Evolutionary conservation across 2,329 filamentous ascomycete species (phyloP), one percentile per base, ranked within the genome.

Genomic region (Scleromitrula shiraiana): DNA sequence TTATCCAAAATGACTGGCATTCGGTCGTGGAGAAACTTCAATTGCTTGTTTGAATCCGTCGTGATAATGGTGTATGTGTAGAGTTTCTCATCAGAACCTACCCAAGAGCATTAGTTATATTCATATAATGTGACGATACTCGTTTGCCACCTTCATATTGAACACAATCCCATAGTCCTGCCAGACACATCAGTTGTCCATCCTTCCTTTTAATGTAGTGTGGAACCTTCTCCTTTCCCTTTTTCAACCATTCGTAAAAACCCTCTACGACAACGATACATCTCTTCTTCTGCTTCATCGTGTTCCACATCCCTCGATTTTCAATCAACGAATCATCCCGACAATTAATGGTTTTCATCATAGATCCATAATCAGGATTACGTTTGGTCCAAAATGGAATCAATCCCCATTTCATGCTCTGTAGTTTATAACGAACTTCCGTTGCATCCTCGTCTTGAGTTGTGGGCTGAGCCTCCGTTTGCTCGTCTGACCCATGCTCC

Each of bases 41-140:
- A 73, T 63, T 91, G 85, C 53, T 82, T 73, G 60, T 91, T 95
- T 7, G 88, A 86, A 51, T 83, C 77, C 1, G 91, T 97, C 1
- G 93, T 98, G 64, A 97, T 91, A 62, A 98, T 80, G 2, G 90
- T 91, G 66, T 95, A 98, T 0, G 88, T 94, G 64, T 91, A 96
- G 5, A 81, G 68, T 64, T 83, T 86, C 53, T 86, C 76, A 2
- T 80, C 74, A 2, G 77, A 76, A 41, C 76, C 80, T 62, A 9
- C 27, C 22, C n/a, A 4, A 23, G 9, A 24, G 20, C 14, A 22
- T 56, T 37, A 58, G 47, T 41, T 15, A 50, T 22, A 20, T 26
- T 14, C n/a, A 32, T n/a, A 2, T 10, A 6, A 36, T 14, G n/a
- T 14, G 32, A 15, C 5, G n/a, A 27, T 27, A 26, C 17, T 32